Evolutionary conservation across 306 rosid genomes (phyloP), one percentile per base, ranked within the genome.

Genomic region (Cajanus cajan): DNA sequence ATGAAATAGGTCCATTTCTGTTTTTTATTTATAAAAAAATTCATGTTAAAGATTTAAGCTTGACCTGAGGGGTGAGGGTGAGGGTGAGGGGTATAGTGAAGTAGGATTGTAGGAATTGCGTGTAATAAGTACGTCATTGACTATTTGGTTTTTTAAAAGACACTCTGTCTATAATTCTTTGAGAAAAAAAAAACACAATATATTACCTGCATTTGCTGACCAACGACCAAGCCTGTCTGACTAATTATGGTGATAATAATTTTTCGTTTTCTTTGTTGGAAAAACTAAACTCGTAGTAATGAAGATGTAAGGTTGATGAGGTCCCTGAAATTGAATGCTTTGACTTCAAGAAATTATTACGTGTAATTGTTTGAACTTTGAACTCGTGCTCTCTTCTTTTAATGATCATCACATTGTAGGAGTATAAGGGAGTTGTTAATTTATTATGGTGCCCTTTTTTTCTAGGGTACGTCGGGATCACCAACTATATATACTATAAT

Each of bases 171-270:
- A 16, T 48, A 51, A 65, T 70, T 64, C 25, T 76, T 55, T 80
- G 68, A 82, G 68, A 62, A 63, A 47, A 48, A n/a, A n/a, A n/a
- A n/a, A n/a, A n/a, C n/a, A n/a, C 82, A 45, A 51, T 73, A 76
- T 79, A 71, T 76, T 80, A 72, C 87, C 89, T 82, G 87, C 89
- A 80, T 83, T 86, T 86, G 68, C 77, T 83, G 89, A 86, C 89
- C 82, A 71, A 69, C 83, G 79, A 82, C 80, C 70, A 19, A 55
- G 21, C 74, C 74, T 80, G 78, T 67, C 43, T 77, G 81, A 78
- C 78, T 51, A 67, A 24, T 39, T 50, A 48, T 34, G 68, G 11
- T 68, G 33, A 21, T 62, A 21, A 33, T 58, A 13, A 1, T 34
- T 62, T 70, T 65, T 58, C 73, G 9, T 52, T 50, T 45, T 45